phyloP scores from a whole-genome alignment of 2,329 filamentous ascomycete species.

The Ophiostoma novo-ulmi region DNA sequence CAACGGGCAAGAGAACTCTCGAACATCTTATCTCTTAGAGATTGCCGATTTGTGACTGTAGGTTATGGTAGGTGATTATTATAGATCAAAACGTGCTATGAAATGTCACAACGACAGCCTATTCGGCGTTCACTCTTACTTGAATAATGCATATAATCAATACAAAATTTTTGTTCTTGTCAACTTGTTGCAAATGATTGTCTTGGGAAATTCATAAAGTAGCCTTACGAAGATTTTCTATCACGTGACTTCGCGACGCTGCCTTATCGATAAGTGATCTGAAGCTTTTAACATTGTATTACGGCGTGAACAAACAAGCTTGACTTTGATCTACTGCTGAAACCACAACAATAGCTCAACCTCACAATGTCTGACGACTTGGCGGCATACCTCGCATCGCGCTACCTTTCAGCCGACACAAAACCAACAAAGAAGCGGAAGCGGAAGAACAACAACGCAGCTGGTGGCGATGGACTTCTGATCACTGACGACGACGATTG shows the following conservation, averaged over 20 bases:
- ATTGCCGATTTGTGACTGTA: neutral
- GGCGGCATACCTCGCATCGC: constrained; percentile 81
- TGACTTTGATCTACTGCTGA: neutral
- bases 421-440: constrained; percentile 60
- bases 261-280: neutral
- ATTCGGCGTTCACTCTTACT: neutral
- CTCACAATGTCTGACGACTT: constrained; percentile 54
- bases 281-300: neutral
- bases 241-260: constrained; percentile 7
- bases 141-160: neutral
- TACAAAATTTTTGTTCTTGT: neutral
- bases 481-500: constrained; percentile 61
- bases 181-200: neutral
- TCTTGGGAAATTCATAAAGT: neutral
- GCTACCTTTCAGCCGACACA: constrained; percentile 70
- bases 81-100: neutral
- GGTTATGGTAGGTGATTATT: neutral
- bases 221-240: neutral
- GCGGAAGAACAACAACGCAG: constrained; percentile 45
- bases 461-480: constrained; percentile 46
- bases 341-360: neutral
- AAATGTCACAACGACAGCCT: neutral
- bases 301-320: neutral
- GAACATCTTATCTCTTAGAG: constrained; percentile 28
- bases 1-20: constrained; percentile 42